phyloP scores from a whole-genome alignment of 1,139 yeast species.

The Zhuliangozyma parablackwelliae region DNA sequence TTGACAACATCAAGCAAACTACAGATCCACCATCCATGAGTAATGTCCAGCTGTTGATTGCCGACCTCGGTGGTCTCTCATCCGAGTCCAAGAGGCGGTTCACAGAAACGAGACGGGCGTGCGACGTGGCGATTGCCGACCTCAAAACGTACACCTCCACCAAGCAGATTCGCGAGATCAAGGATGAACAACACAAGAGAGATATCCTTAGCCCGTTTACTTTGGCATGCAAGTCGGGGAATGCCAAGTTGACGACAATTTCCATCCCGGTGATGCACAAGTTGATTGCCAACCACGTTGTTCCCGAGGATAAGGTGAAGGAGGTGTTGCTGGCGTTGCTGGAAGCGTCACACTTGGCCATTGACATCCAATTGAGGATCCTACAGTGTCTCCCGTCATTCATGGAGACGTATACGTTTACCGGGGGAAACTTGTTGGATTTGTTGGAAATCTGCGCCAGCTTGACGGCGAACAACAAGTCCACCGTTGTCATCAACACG shows the following conservation, averaged over 20 bases:
- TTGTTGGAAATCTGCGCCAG: slow-evolving; percentile 68
- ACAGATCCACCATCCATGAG: slow-evolving; percentile 28
- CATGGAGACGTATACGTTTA: slow-evolving; percentile 61
- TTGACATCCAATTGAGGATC: slow-evolving; percentile 83
- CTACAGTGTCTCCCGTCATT: slow-evolving; percentile 78
- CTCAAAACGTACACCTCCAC: slow-evolving; percentile 29
- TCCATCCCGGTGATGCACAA: slow-evolving; percentile 68
- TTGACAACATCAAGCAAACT: neutral
- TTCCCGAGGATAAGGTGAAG: slow-evolving; percentile 51
- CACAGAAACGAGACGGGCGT: slow-evolving; percentile 60
- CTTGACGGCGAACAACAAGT: slow-evolving; percentile 63
- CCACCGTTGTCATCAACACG: slow-evolving; percentile 80
- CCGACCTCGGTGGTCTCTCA: slow-evolving; percentile 57
- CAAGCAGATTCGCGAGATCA: slow-evolving; percentile 13
- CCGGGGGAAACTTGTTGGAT: slow-evolving; percentile 54
- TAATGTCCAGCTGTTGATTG: slow-evolving; percentile 40
- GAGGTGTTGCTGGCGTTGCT: slow-evolving; percentile 59
- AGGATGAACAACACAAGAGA: slow-evolving; percentile 34
- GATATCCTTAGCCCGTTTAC: slow-evolving; percentile 67
- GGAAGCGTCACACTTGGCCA: slow-evolving; percentile 72
- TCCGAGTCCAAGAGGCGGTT: slow-evolving; percentile 71
- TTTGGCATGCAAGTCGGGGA: slow-evolving; percentile 68
- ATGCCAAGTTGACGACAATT: slow-evolving; percentile 66
- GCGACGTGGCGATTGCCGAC: slow-evolving; percentile 56
- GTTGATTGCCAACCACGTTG: slow-evolving; percentile 43